A percentile compares a stretch with the other conserved stretches of the same genome.
Evolutionary conservation across 2,329 filamentous ascomycete genomes (phyloP).

Genomic region (Fusarium duplospermum): DNA sequence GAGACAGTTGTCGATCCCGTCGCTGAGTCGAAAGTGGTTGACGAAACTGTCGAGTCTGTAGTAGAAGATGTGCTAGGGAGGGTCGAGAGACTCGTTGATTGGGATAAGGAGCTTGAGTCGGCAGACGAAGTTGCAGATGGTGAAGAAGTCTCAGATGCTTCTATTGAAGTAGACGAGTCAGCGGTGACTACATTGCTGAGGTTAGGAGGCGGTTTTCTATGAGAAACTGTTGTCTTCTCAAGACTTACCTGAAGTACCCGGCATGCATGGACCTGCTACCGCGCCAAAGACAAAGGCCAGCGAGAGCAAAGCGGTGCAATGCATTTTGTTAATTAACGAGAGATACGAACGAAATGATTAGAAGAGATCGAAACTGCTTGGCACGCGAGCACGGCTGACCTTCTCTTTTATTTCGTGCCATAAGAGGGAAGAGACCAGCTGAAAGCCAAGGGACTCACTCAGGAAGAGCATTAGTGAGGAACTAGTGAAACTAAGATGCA

Average conservation of each 20-base stretch:
- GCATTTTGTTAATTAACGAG: not conserved
- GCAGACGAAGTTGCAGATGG: not conserved
- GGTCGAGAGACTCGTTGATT: not conserved
- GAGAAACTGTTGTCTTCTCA: not conserved
- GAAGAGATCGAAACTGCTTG: not conserved
- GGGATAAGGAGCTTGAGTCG: not conserved
- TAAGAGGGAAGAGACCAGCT: not conserved
- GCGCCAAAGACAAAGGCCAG: not conserved
- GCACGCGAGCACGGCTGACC: not conserved
- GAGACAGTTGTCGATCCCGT: not conserved
- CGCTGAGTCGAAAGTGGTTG: not conserved
- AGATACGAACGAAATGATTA: not conserved
- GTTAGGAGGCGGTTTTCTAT: no score
- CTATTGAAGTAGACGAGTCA: not conserved
- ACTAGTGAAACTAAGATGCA: not conserved
- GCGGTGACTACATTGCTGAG: not conserved
- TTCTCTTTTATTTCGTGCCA: not conserved
- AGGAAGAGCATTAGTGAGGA: not conserved
- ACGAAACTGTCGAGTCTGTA: no score
- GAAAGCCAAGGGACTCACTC: not conserved
- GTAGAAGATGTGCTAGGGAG: no score
- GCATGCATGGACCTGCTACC: not conserved
- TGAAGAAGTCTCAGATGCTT: not conserved
- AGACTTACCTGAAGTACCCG: not conserved
- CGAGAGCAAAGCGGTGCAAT: not conserved